Evolutionary conservation across 75 land plant genomes (phyloP).

Genomic region (Pseudotsuga menziesii): DNA sequence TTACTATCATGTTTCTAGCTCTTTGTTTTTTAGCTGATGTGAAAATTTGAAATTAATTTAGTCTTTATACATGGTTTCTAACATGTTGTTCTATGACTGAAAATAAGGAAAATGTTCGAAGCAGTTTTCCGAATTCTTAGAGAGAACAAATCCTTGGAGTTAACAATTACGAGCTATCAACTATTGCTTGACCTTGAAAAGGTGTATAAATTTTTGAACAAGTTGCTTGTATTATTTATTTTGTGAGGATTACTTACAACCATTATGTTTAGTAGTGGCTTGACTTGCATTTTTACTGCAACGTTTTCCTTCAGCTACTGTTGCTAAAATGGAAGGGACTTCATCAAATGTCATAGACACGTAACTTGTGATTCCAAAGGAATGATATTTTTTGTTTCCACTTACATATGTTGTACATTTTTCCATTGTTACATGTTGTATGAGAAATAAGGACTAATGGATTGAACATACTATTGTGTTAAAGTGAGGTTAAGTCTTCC

Average conservation of each 20-base stretch:
- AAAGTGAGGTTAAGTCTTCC: not conserved
- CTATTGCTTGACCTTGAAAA: constrained; percentile 37
- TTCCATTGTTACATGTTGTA: not conserved
- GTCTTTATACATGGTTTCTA: not conserved
- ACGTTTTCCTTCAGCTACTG: constrained; percentile 29
- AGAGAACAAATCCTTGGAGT: constrained; percentile 28
- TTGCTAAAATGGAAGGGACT: constrained; percentile 10
- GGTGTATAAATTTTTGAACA: constrained; percentile 13
- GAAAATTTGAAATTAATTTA: not conserved
- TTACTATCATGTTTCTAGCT: no score
- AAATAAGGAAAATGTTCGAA: constrained; percentile 35
- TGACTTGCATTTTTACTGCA: constrained; percentile 5
- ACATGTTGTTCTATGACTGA: not conserved
- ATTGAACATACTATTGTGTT: not conserved
- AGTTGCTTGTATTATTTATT: not conserved
- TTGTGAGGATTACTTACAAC: not conserved
- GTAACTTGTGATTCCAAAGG: not conserved
- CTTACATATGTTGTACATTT: not conserved
- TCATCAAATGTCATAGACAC: not conserved
- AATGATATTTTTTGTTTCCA: not conserved
- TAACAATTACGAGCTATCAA: constrained; percentile 38
- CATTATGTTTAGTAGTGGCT: not conserved
- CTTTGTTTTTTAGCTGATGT: not conserved
- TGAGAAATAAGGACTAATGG: not conserved
- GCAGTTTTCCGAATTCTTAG: constrained; percentile 39